A percentile compares a stretch with the other conserved stretches of the same genome.
phyloP scores from a whole-genome alignment of 1,284 basidiomycete species.

The Apiotrichum mycotoxinovorans region DNA sequence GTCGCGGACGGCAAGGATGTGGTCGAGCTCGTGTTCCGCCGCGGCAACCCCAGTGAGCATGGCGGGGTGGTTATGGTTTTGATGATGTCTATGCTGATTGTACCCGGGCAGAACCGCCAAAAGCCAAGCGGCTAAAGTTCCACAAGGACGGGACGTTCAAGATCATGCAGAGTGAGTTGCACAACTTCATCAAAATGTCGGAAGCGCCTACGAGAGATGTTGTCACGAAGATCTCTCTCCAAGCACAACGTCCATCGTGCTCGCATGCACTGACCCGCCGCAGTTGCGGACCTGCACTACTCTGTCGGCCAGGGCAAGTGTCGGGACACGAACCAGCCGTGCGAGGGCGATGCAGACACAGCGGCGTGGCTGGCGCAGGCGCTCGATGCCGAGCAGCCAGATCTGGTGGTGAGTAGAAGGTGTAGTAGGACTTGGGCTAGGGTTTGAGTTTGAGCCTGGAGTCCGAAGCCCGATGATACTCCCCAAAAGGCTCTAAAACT shows the following conservation, averaged over 20 bases:
- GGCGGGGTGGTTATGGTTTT: neutral
- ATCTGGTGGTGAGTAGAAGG: constrained; percentile 64
- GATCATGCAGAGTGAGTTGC: constrained; percentile 63
- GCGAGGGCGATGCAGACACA: constrained; percentile 69
- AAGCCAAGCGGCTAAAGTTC: constrained; percentile 71
- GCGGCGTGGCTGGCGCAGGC: constrained; percentile 63
- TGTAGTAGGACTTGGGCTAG: no score
- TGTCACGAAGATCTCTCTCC: neutral
- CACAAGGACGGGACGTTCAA: constrained; percentile 76
- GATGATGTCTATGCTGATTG: neutral
- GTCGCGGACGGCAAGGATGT: constrained; percentile 51
- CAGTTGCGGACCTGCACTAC: constrained; percentile 80
- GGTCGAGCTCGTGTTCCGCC: constrained; percentile 39
- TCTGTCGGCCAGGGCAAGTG: constrained; percentile 70
- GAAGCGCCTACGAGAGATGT: no score
- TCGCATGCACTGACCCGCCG: neutral
- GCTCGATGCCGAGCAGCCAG: constrained; percentile 80
- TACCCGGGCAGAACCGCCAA: constrained; percentile 58
- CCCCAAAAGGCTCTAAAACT: no score
- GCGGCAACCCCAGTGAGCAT: constrained; percentile 44
- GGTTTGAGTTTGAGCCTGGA: no score
- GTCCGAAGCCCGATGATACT: no score
- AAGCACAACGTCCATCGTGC: neutral
- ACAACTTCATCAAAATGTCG: no score
- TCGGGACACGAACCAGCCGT: constrained; percentile 59